These are phyloP conservation scores for Epichloe gansuensis DNA, from an alignment of 2,329 filamentous ascomycete species.

Conservation along the genomic window DNA sequence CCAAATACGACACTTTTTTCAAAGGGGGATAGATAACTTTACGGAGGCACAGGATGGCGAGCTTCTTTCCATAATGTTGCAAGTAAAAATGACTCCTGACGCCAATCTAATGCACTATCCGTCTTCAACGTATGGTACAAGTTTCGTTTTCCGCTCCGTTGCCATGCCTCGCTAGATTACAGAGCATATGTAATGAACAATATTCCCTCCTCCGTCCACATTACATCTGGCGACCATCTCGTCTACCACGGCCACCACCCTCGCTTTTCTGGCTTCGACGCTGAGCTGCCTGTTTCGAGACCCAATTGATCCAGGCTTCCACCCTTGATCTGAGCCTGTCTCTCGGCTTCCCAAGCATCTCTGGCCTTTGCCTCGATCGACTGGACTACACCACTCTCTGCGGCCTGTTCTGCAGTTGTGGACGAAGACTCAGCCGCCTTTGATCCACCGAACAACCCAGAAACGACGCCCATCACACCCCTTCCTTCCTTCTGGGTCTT, in stretches of 20 bases:
- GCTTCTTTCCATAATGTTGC: slow-evolving; percentile 15
- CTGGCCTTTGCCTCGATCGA: slow-evolving; percentile 26
- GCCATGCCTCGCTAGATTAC: slow-evolving; percentile 6
- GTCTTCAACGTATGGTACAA: slow-evolving; percentile 32
- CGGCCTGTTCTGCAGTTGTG: slow-evolving; percentile 10
- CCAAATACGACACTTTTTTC: too few species aligned
- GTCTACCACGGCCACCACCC: slow-evolving; percentile 33
- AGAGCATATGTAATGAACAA: neutral
- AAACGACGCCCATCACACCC: slow-evolving; percentile 23
- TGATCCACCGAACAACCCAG: slow-evolving; percentile 16
- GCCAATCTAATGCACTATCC: slow-evolving; percentile 32
- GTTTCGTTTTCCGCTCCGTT: slow-evolving; percentile 7
- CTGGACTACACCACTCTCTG: slow-evolving; percentile 10
- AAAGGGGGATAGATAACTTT: fast-evolving
- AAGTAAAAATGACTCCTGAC: slow-evolving; percentile 25
- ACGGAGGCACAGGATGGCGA: too few species aligned
- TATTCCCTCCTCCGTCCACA: neutral
- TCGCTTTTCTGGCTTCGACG: slow-evolving; percentile 27
- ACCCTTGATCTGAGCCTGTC: slow-evolving; percentile 35
- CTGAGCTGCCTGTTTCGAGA: slow-evolving; percentile 17
- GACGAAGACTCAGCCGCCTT: slow-evolving; percentile 3
- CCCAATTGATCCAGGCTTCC: slow-evolving; percentile 39
- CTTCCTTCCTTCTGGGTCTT: slow-evolving; percentile 18
- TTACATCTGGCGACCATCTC: neutral
- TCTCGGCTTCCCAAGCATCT: slow-evolving; percentile 35